Evolutionary conservation across 2,329 filamentous ascomycete genomes (phyloP).

Genomic region (Ascochyta lentis): DNA sequence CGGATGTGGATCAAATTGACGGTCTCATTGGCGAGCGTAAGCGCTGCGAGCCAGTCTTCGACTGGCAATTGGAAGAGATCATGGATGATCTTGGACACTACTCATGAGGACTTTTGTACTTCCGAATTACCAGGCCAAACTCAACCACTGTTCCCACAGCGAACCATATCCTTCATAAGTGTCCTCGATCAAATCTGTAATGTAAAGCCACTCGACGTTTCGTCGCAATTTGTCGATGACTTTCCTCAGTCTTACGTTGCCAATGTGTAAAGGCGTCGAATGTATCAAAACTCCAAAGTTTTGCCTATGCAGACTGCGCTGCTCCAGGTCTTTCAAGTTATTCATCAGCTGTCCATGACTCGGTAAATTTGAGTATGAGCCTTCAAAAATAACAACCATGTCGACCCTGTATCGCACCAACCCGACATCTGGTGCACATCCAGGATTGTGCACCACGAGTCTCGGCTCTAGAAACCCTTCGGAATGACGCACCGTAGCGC

Average conservation of each 20-base stretch:
- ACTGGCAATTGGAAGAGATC: constrained; percentile 16
- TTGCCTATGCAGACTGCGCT: constrained; percentile 19
- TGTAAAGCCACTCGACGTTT: constrained; percentile 31
- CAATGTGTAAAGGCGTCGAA: constrained; percentile 22
- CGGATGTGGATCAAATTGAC: too few relatives aligned
- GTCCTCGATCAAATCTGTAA: constrained; percentile 28
- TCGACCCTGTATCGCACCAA: constrained; percentile 25
- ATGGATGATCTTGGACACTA: constrained; percentile 17
- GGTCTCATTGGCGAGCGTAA: not conserved
- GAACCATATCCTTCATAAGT: constrained; percentile 27
- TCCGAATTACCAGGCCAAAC: constrained; percentile 15
- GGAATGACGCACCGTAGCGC: constrained; percentile 24
- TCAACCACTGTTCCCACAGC: constrained; percentile 30
- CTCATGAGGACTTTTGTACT: not conserved
- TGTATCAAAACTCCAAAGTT: constrained; percentile 29
- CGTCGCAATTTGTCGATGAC: constrained; percentile 29
- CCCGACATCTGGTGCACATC: constrained; percentile 24
- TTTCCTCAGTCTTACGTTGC: constrained; percentile 24
- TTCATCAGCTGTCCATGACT: constrained; percentile 13
- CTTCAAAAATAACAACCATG: constrained; percentile 35
- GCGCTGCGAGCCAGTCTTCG: constrained; percentile 7
- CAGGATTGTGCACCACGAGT: constrained; percentile 34
- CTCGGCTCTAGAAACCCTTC: constrained; percentile 23
- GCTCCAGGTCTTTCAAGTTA: constrained; percentile 11
- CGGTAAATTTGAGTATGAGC: constrained; percentile 24